Percentiles rank a stretch among this genome's conserved stretches.
Evolutionary conservation across 164 flowering plant species (phyloP).

Genomic region (Annona squamosa): DNA sequence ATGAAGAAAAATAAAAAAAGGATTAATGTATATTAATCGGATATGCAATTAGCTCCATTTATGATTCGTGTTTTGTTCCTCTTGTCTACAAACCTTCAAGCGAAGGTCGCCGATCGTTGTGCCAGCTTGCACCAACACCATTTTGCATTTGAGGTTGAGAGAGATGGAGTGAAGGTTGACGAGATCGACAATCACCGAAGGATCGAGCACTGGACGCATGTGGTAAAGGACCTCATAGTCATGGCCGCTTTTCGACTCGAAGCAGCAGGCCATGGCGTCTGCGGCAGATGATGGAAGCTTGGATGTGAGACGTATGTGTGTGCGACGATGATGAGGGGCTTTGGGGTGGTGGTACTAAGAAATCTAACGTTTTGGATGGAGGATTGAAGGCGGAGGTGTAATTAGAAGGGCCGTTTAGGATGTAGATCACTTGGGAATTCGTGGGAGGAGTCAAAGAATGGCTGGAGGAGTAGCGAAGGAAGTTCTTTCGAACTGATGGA

Average conservation of each 20-base stretch:
- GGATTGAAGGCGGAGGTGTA: constrained; percentile 13
- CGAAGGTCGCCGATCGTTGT: constrained; percentile 25
- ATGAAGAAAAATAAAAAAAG: too few species aligned
- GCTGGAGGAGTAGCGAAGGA: constrained; percentile 5
- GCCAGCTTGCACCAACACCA: constrained; percentile 27
- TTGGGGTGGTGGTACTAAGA: constrained; percentile 5
- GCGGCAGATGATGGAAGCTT: constrained; percentile 22
- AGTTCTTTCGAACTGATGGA: constrained; percentile 1
- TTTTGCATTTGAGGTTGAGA: constrained; percentile 12
- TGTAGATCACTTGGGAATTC: neutral
- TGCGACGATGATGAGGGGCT: constrained; percentile 20
- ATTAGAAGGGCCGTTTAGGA: neutral
- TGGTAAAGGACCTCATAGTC: constrained; percentile 32
- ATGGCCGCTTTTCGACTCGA: constrained; percentile 26
- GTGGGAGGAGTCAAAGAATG: neutral
- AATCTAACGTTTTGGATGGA: constrained; percentile 14
- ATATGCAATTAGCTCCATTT: too few species aligned
- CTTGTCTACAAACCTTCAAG: too few species aligned
- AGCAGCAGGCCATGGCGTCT: constrained; percentile 12
- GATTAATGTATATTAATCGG: too few species aligned
- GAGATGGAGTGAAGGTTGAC: constrained; percentile 15
- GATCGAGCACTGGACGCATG: constrained; percentile 2
- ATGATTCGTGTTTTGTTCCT: too few species aligned
- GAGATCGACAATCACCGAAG: constrained; percentile 22
- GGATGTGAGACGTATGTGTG: constrained; percentile 19